A percentile compares a stretch with the other conserved stretches of the same genome.
Conservation (phyloP, 2,329 filamentous ascomycete genomes). For the Cladorrhinum sp. region DNA sequence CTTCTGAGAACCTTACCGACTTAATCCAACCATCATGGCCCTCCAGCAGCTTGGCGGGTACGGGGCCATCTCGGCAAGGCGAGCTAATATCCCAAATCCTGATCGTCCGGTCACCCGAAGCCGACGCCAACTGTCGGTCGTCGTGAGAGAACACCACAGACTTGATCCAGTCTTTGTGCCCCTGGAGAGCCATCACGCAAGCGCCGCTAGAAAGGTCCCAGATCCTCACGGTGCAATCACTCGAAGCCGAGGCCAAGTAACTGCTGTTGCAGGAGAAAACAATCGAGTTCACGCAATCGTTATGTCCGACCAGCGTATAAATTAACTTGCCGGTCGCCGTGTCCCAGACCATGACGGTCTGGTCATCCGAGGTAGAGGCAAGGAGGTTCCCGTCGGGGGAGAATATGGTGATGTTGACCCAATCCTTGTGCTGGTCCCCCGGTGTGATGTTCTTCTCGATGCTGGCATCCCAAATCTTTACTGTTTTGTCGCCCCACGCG, state of each 20-base stretch:
- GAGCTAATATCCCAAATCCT: background rate
- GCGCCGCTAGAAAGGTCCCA: background rate
- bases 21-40: no score
- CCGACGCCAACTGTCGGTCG: background rate
- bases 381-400: background rate
- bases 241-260: slow-evolving; percentile 1
- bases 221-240: background rate
- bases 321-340: background rate
- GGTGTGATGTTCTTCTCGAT: no score
- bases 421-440: background rate
- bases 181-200: background rate
- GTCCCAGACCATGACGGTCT: slow-evolving; percentile 4
- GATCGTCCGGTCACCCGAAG: background rate
- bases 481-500: background rate
- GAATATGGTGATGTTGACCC: background rate
- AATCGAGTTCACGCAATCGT: background rate
- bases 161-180: background rate
- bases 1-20: background rate
- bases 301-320: slow-evolving; percentile 6
- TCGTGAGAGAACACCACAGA: background rate
- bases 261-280: slow-evolving; percentile 2
- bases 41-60: no score
- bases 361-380: background rate
- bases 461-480: background rate
- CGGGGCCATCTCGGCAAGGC: no score